Evolutionary conservation across 192 early-diverging fungal genomes (phyloP), one percentile per base, ranked within the genome.

Genomic region (Coemansia sp.): DNA sequence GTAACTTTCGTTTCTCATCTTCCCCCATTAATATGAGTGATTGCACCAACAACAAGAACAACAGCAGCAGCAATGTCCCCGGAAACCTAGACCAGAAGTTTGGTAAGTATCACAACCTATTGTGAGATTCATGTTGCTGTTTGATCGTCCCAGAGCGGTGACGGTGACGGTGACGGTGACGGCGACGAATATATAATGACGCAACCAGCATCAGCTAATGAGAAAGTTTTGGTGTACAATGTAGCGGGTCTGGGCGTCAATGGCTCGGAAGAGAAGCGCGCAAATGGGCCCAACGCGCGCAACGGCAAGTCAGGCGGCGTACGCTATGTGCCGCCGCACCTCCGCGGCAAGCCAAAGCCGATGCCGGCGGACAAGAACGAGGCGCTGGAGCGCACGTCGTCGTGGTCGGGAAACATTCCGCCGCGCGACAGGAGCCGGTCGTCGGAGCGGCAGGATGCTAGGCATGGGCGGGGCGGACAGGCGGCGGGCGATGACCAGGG

Each of bases 211-310:
- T n/a, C n/a, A n/a, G n/a, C n/a, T n/a, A n/a, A 14, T 40, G 37
- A 9, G 5, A 34, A 34, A 34, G 9, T 34, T 6, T 9, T 34
- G 3, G 33, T 34, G 41, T 1, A 44, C 19, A 19, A 10, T 57
- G 50, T 84, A 89, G 87, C 87, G 87, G 85, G 82, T 67, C 84
- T 89, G 85, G 81, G 84, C 69, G 73, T 87, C 79, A 83, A 84
- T 81, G 83, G 83, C 55, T 72, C 79, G 31, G 84, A 76, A 45
- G 71, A 82, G 56, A 62, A 61, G 72, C 48, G 59, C 60, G 61
- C 55, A 29, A 40, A 52, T 34, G 44, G 22, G n/a, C 2, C 38
- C 38, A 27, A 61, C 36, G 66, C 42, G 31, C 22, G 62, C 30
- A 45, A 69, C 33, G 65, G 68, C 55, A 68, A 50, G 47, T 6